Percentiles rank a stretch among this genome's conserved stretches.
Evolutionary conservation across 805 yeast species (phyloP).

Genomic region (Metschnikowia peoriensis): DNA sequence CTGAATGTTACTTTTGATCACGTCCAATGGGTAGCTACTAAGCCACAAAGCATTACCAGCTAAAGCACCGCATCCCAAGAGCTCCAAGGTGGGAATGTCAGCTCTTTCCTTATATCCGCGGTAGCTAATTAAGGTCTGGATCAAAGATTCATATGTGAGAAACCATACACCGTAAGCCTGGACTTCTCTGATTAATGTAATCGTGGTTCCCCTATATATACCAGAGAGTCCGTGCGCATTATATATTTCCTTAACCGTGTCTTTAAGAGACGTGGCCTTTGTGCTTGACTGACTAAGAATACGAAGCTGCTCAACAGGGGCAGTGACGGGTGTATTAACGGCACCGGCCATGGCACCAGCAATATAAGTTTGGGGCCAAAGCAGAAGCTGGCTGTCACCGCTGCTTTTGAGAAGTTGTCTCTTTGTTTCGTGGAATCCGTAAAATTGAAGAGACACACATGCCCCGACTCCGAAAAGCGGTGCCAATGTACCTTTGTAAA

Average conservation of each 20-base stretch:
- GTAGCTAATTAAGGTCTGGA: constrained; percentile 35
- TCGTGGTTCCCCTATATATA: constrained; percentile 51
- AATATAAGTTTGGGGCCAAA: constrained; percentile 55
- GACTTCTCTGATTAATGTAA: constrained; percentile 58
- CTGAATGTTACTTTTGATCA: constrained; percentile 48
- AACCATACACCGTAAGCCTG: constrained; percentile 81
- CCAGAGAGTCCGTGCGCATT: constrained; percentile 47
- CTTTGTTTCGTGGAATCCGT: constrained; percentile 68
- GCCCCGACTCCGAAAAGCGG: constrained; percentile 47
- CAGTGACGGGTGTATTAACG: constrained; percentile 60
- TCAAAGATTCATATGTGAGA: constrained; percentile 57
- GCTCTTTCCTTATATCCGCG: constrained; percentile 41
- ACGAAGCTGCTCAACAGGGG: constrained; percentile 67
- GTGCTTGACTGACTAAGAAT: constrained; percentile 57
- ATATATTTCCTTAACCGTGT: constrained; percentile 44
- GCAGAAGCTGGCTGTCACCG: constrained; percentile 35
- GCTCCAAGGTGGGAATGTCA: constrained; percentile 53
- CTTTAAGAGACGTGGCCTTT: constrained; percentile 22
- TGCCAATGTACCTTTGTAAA: constrained; percentile 45
- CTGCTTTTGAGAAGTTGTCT: constrained; percentile 46
- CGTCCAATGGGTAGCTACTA: constrained; percentile 53
- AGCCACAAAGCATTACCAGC: constrained; percentile 73
- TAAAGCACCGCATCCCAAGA: constrained; percentile 56
- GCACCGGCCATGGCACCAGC: constrained; percentile 68
- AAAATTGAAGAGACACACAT: constrained; percentile 68